Evolutionary conservation across 179 eudicot species (phyloP).

Genomic region (Heliamphora pulchella): DNA sequence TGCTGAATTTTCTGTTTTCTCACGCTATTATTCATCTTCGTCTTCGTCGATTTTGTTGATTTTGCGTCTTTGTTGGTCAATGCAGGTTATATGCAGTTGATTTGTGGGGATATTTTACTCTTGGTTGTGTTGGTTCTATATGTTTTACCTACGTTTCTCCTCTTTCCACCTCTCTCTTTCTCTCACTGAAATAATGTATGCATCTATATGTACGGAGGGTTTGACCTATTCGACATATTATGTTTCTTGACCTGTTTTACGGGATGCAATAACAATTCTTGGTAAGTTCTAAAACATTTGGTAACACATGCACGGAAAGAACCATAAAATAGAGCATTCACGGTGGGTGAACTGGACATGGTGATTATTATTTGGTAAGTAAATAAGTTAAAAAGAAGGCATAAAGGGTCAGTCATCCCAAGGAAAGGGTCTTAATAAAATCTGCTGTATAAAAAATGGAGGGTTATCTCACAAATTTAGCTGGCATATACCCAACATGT

Average conservation of each 20-base stretch:
- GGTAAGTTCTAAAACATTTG: too few species aligned
- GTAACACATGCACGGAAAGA: too few species aligned
- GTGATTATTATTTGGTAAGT: too few species aligned
- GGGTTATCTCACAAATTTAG: too few species aligned
- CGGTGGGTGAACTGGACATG: too few species aligned
- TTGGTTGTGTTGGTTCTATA: background rate
- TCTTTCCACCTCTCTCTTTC: background rate
- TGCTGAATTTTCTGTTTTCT: background rate
- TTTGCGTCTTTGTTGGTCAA: background rate
- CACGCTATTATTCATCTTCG: background rate
- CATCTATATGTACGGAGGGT: background rate
- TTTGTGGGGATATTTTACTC: background rate
- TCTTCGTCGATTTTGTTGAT: background rate
- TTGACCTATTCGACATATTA: background rate
- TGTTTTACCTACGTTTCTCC: background rate
- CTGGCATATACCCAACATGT: too few species aligned
- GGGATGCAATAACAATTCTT: too few species aligned
- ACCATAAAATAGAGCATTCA: too few species aligned
- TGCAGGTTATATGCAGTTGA: constrained; percentile 1
- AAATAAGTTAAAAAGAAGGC: too few species aligned
- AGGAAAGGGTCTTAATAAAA: too few species aligned
- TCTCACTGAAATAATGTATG: background rate
- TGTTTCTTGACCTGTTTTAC: background rate
- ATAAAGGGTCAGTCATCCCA: too few species aligned
- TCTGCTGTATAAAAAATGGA: too few species aligned